These are phyloP conservation scores for Brassica juncea DNA, from an alignment of 345 rosid species.

Conservation along the genomic window DNA sequence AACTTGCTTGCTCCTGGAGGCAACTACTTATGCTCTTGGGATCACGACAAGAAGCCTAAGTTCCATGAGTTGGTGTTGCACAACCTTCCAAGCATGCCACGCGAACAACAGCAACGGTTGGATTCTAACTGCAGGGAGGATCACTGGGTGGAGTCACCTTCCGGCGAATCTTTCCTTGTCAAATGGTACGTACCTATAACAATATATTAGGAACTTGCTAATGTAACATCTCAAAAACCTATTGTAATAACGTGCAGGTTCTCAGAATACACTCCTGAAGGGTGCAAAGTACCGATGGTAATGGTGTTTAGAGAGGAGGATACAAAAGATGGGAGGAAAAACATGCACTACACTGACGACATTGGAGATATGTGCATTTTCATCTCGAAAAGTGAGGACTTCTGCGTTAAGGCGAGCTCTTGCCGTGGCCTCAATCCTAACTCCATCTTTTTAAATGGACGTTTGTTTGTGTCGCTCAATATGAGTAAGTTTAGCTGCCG, in stretches of 20 bases:
- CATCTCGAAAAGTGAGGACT: not conserved
- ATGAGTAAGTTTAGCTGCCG: not conserved
- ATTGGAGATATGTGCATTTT: conserved; percentile 9
- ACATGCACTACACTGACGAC: not conserved
- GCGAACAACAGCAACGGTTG: not conserved
- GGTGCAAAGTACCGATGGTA: not conserved
- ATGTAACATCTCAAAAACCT: not conserved
- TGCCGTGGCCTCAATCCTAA: not conserved
- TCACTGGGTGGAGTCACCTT: conserved; percentile 12
- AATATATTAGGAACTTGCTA: not conserved
- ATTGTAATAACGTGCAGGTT: not conserved
- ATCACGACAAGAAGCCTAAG: not conserved
- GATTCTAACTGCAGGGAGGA: not conserved
- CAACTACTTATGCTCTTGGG: not conserved
- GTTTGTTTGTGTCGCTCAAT: not conserved
- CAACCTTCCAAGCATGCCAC: not conserved
- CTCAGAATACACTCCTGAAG: not conserved
- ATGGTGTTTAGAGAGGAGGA: conserved; percentile 12
- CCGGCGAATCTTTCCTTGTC: not conserved
- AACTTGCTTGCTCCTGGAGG: not conserved
- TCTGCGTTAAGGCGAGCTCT: conserved; percentile 4
- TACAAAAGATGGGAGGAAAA: not conserved
- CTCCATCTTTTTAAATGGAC: not conserved
- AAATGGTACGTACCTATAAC: not conserved
- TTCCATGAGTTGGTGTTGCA: conserved; percentile 10